A percentile compares a stretch with the other conserved stretches of the same genome.
These are phyloP conservation scores for Diaporthe nobilis DNA, from an alignment of 2,329 filamentous ascomycete genomes.

Conservation along the genomic window DNA sequence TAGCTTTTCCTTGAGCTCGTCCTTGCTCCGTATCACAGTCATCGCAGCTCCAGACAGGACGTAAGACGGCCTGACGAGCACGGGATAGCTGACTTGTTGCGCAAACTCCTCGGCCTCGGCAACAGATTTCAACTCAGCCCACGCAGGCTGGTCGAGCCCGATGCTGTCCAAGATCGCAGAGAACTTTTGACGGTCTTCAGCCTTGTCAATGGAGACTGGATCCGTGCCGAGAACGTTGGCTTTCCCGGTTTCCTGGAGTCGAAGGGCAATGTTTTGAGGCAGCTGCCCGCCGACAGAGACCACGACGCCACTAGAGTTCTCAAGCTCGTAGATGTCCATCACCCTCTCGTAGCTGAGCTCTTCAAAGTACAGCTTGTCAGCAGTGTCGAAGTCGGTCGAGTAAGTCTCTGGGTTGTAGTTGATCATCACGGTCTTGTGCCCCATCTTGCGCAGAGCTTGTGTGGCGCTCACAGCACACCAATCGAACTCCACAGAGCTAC, in stretches of 20 bases:
- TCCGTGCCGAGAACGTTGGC: conserved; percentile 94
- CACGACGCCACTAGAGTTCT: conserved; percentile 86
- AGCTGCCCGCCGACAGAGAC: conserved; percentile 97
- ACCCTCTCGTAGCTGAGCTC: conserved; percentile 97
- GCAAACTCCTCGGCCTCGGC: conserved; percentile 91
- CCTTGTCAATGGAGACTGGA: conserved; percentile 95
- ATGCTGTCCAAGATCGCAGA: conserved; percentile 97
- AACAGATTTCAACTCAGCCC: conserved; percentile 96
- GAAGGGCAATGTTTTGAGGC: conserved; percentile 96
- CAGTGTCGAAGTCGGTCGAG: conserved; percentile 87
- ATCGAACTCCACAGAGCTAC: conserved; percentile 97
- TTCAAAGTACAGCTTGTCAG: conserved; percentile 96
- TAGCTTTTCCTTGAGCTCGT: conserved; percentile 95
- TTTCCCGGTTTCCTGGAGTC: conserved; percentile 90
- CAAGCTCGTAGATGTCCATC: conserved; percentile 98
- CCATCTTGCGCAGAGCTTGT: conserved; percentile 84
- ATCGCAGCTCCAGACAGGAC: conserved; percentile 98
- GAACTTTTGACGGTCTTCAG: conserved; percentile 98
- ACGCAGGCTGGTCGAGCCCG: conserved; percentile 95
- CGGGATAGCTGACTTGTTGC: conserved; percentile 88
- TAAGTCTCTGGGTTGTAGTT: conserved; percentile 91
- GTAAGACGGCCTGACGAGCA: conserved; percentile 94
- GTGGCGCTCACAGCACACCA: conserved; percentile 97
- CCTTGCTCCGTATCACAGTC: conserved; percentile 92
- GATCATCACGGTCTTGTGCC: conserved; percentile 98